Base-by-base conservation (phyloP, 2,329 filamentous ascomycete species). In the Claviceps digitariae region DNA sequence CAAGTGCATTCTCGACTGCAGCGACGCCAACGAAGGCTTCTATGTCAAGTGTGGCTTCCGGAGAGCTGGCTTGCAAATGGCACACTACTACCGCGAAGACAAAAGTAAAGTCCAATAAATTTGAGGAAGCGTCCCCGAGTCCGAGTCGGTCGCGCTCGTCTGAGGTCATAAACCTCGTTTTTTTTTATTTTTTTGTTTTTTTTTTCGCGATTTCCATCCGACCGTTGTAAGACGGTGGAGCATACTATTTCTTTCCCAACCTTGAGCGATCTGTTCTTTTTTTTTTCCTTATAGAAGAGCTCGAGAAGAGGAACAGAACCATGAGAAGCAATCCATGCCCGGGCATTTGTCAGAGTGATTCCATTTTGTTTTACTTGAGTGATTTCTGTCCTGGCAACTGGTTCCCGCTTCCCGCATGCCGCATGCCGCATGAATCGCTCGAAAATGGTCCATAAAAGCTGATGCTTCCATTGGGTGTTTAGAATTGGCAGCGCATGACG, bases 21-120 rank as follows among this genome's bases (percentile, higher is more conserved):
- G 87, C 60, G 91, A 96, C 70, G 82, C 86, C 62, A 98, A 97
- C 68, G 90, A 95, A 70, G 91, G 90, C 23, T 97, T 98, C 75
- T 98, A 98, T 69, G 78, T 95, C 69, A 97, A 97, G 78, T 97
- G 93, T 71, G 91, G 91, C 55, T 97, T 95, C 71, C 86, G 89
- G 71, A 77, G 89, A 57, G 91, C 90, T 29, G 93, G 93, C 17
- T 73, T 96, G 54, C 88, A 98, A 72, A 97, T 98, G 93, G 90
- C 91, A 45, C 89, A 95, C 74, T 95, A 95, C 72, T 93, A 94
- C 67, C 89, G 84, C 55, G 68, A 64, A 48, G 66, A 67, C 61
- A 77, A 77, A 66, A 73, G 69, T 67, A 77, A 76, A 64, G 58
- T 62, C 20, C 61, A 63, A 59, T 66, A 55, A 60, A 38, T 5